These are phyloP conservation scores for Ogataea degrootiae DNA, from an alignment of 805 yeast genomes.

Conservation along the genomic window DNA sequence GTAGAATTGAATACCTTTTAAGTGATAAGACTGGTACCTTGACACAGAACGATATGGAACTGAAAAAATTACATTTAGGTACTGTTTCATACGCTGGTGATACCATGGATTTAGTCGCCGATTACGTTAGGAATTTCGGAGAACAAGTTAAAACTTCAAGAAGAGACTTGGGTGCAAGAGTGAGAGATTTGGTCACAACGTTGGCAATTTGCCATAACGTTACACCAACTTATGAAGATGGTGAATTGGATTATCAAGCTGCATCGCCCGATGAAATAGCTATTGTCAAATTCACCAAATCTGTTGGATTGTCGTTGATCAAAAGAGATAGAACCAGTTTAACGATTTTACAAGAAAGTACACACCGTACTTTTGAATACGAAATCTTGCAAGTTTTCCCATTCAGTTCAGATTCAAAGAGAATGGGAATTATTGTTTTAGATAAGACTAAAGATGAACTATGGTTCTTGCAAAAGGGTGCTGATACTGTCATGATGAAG, in stretches of 20 bases:
- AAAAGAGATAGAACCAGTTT: conserved; percentile 80
- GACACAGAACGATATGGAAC: conserved; percentile 97
- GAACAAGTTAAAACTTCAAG: conserved; percentile 34
- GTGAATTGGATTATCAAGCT: conserved; percentile 81
- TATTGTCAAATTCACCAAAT: conserved; percentile 85
- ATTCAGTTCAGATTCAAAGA: conserved; percentile 88
- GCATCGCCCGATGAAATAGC: conserved; percentile 99
- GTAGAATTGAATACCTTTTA: conserved; percentile 86
- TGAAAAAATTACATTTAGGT: conserved; percentile 90
- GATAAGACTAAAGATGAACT: conserved; percentile 61
- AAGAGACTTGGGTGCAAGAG: conserved; percentile 70
- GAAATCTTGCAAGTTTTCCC: conserved; percentile 85
- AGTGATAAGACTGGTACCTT: conserved; percentile 97
- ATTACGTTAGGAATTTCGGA: conserved; percentile 44
- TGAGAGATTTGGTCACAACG: conserved; percentile 74
- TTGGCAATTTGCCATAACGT: conserved; percentile 96
- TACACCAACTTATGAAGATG: conserved; percentile 85
- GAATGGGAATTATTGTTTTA: conserved; percentile 88
- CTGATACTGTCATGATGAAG: conserved; percentile 86
- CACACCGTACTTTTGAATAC: conserved; percentile 48
- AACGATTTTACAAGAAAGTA: conserved; percentile 57
- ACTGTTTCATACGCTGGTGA: conserved; percentile 90
- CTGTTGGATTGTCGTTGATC: conserved; percentile 74
- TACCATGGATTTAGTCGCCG: conserved; percentile 81
- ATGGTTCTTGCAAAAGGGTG: conserved; percentile 92